phyloP scores from a whole-genome alignment of 2,329 filamentous ascomycete genomes.

The Cordyceps tenuipes region DNA sequence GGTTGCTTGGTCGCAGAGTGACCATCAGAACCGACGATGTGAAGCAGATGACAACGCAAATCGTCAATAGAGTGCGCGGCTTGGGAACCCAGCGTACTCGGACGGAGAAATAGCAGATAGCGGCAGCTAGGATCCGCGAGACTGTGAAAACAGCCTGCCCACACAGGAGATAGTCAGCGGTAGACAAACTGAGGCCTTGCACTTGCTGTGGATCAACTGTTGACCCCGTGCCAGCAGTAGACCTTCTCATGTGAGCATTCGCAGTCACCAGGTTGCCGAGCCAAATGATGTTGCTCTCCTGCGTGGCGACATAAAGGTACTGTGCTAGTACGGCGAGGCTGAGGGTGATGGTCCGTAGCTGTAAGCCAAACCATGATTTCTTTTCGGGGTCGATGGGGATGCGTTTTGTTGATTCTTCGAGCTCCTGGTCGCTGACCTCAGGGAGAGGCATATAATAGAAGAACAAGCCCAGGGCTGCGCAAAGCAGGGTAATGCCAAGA shows the following conservation, averaged over 20 bases:
- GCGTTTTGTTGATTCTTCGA: conserved; percentile 38
- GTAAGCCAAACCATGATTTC: conserved; percentile 37
- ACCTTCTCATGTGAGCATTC: conserved; percentile 21
- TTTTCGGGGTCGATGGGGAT: conserved; percentile 44
- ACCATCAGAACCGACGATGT: conserved; percentile 44
- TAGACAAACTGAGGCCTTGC: conserved; percentile 42
- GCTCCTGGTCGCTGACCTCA: conserved; percentile 48
- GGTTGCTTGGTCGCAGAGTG: conserved; percentile 34
- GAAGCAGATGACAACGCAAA: conserved; percentile 53
- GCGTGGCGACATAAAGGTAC: conserved; percentile 70
- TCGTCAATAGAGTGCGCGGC: conserved; percentile 60
- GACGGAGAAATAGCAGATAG: conserved; percentile 51
- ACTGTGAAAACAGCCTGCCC: conserved; percentile 66
- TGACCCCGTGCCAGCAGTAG: conserved; percentile 18
- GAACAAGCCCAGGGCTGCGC: conserved; percentile 59
- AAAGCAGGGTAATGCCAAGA: conserved; percentile 68
- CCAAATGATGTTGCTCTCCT: conserved; percentile 57
- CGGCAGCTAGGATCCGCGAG: conserved; percentile 61
- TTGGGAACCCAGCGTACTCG: conserved; percentile 45
- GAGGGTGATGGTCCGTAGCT: conserved; percentile 49
- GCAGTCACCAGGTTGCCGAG: conserved; percentile 45
- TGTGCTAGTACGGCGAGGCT: conserved; percentile 67
- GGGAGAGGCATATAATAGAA: conserved; percentile 62
- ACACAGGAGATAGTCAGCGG: conserved; percentile 60
- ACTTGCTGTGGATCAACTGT: conserved; percentile 23